phyloP scores from a whole-genome alignment of 768 basidiomycete species.

The Cystofilobasidium bisporidii region DNA sequence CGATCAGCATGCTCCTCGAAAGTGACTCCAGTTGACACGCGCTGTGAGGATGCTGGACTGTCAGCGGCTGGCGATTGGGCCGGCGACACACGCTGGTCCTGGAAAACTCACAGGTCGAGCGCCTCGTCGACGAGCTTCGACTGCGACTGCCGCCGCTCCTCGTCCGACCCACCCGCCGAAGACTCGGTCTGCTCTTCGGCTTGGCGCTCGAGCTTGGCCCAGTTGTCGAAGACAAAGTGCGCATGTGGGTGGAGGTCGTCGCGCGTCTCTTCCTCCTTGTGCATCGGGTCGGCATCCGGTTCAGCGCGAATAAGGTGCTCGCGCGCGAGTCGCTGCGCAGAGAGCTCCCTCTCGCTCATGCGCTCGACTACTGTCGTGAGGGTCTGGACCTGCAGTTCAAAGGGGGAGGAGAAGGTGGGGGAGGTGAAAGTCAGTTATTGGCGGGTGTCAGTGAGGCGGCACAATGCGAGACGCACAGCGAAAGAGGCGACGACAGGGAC shows the following conservation, averaged over 20 bases:
- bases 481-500: conserved; percentile 40
- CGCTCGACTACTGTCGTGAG: conserved; percentile 32
- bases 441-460: too few relatives aligned
- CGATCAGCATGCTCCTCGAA: conserved; percentile 35
- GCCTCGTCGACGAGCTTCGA: too few relatives aligned
- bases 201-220: too few relatives aligned
- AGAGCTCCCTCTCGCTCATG: not conserved
- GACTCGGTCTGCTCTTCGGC: too few relatives aligned
- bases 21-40: conserved; percentile 34
- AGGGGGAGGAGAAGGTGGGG: too few relatives aligned
- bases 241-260: conserved; percentile 34
- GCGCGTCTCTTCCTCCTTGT: conserved; percentile 27
- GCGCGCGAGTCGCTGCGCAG: not conserved
- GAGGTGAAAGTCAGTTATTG: too few relatives aligned
- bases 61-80: too few relatives aligned
- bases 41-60: too few relatives aligned
- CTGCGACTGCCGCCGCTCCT: too few relatives aligned
- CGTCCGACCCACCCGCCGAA: too few relatives aligned
- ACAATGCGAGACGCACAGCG: conserved; percentile 31
- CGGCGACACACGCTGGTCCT: too few relatives aligned
- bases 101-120: conserved; percentile 26
- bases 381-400: conserved; percentile 31
- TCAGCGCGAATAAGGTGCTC: too few relatives aligned
- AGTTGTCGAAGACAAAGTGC: conserved; percentile 31
- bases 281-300: not conserved